Percentiles rank a stretch among this genome's conserved stretches.
These are phyloP conservation scores for Gossypium bickii DNA, from an alignment of 345 rosid genomes.

Conservation along the genomic window DNA sequence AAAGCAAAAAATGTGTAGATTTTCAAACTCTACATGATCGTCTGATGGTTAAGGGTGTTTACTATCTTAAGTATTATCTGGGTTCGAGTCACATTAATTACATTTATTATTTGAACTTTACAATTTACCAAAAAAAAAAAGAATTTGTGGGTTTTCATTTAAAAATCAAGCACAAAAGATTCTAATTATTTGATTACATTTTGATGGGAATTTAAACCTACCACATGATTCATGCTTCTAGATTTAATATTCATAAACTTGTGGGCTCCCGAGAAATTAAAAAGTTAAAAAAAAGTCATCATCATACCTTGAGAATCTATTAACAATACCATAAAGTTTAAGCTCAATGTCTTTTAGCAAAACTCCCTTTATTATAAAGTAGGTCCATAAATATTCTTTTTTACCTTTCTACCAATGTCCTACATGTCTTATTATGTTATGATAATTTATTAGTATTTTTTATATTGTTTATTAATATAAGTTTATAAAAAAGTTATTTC, in stretches of 20 bases:
- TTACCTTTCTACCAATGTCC: background rate
- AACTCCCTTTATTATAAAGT: background rate
- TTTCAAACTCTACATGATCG: rapidly evolving
- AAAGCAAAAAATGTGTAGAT: no score
- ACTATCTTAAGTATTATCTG: rapidly evolving
- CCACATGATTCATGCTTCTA: background rate
- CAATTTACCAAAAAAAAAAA: no score
- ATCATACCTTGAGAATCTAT: background rate
- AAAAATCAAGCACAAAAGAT: background rate
- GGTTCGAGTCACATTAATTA: rapidly evolving
- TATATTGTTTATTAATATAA: background rate
- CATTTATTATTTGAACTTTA: no score
- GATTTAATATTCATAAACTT: background rate
- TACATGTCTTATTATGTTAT: background rate
- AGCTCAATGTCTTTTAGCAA: background rate
- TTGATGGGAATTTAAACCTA: background rate
- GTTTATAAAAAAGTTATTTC: background rate
- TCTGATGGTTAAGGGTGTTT: rapidly evolving
- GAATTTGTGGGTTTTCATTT: background rate
- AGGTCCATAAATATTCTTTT: background rate
- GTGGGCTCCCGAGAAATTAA: background rate
- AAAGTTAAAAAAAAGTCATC: background rate
- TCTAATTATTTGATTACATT: background rate
- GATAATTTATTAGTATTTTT: background rate
- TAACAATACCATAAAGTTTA: background rate